phyloP scores from a whole-genome alignment of 2,329 filamentous ascomycete genomes.

The Endoconidiophora polonica region DNA sequence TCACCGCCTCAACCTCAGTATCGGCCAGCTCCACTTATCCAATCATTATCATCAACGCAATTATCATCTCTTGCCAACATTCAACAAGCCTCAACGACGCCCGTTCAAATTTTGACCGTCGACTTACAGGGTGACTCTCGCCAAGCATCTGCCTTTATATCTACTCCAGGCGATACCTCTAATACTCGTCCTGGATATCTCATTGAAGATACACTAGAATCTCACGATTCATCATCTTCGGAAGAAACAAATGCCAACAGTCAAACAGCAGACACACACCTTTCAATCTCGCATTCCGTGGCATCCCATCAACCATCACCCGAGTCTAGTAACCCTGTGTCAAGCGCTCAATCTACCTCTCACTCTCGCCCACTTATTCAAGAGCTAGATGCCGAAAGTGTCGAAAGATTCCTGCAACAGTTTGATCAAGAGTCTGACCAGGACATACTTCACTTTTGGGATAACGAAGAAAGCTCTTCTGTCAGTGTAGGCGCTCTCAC shows the following conservation, averaged over 20 bases:
- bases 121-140: neutral
- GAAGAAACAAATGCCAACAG: neutral
- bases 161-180: neutral
- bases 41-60: neutral
- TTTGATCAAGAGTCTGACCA: conserved; percentile 32
- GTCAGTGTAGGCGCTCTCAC: conserved; percentile 14
- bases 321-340: neutral
- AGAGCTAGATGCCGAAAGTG: conserved; percentile 11
- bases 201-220: no score
- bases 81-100: no score
- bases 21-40: no score
- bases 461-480: conserved; percentile 28
- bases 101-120: neutral
- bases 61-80: neutral
- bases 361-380: conserved; percentile 7
- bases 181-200: neutral
- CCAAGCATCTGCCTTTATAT: neutral
- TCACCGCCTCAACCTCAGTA: neutral
- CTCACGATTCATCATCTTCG: no score
- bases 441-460: conserved; percentile 44
- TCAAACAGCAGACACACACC: neutral
- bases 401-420: conserved; percentile 11
- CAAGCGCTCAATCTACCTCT: neutral
- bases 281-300: neutral
- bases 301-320: no score